Evolutionary conservation across 2,329 filamentous ascomycete species (phyloP), one percentile per base, ranked within the genome.

Genomic region (Raffaelea ambrosiae): DNA sequence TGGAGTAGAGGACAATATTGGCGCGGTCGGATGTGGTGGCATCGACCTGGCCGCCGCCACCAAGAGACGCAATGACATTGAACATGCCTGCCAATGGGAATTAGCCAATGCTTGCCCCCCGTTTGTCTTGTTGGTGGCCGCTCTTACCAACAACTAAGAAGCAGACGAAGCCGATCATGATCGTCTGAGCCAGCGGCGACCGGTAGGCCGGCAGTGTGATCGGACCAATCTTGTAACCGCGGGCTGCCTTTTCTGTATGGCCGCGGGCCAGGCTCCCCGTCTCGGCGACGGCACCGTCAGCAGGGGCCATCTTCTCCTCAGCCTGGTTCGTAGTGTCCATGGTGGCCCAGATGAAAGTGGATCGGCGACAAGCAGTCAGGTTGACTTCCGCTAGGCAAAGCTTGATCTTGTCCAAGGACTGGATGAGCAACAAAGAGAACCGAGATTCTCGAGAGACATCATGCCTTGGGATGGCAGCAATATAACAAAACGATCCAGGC

Each of bases 1-100:
- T 67, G n/a, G 64, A 66, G 54, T 73, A 73, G 10, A 72, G 63
- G 7, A 70, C 69, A 18, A 63, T 66, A 49, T 63, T 66, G 20
- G 49, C 55, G 35, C 19, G n/a, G 23, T 48, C 42, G 1, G 42
- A 33, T 16, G 31, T 33, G 9, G 31, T 33, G 9, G 31, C 31
- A 16, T 33, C 9, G 31, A 33, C 31, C 31, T 33, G 31, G 31
- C 40, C 45, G 18, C 40, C 44, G 9, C 49, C 35, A 50, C 38
- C 20, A 48, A 49, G 44, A 39, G 48, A 51, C 50, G 48, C 41
- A 21, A 22, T 40, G 54, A 33, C 31, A 33, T 33, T 33, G 31
- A 33, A 33, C 31, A 33, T 33, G 9, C 42, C 44, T 55, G 53
- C 54, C 42, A 46, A 44, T 42, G 48, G 44, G 52, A 51, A 59